Percentiles rank a stretch among this genome's conserved stretches.
Conservation (phyloP, 1,284 basidiomycete genomes). For the Crepidotus sp. region DNA sequence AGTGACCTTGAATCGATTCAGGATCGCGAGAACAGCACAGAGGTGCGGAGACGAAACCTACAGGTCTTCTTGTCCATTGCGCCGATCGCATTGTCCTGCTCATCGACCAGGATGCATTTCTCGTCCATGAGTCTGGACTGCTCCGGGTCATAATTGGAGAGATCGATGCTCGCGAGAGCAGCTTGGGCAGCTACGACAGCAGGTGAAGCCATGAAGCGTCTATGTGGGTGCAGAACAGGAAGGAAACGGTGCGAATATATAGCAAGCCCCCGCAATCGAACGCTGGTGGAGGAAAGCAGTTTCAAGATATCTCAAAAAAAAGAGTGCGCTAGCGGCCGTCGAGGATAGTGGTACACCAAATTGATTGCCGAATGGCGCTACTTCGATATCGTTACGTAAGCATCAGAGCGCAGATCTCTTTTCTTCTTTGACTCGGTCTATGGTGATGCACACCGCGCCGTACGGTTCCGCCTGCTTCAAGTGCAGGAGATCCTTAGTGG, state of each 20-base stretch:
- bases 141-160: constrained; percentile 70
- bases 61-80: constrained; percentile 97
- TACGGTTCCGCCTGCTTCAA: constrained; percentile 48
- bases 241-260: constrained; percentile 15
- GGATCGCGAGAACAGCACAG: constrained; percentile 3
- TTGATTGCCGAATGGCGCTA: too few species aligned
- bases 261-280: neutral
- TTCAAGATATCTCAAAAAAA: neutral
- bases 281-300: neutral
- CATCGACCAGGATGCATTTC: constrained; percentile 90
- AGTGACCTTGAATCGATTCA: constrained; percentile 57
- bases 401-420: neutral
- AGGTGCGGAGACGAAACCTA: constrained; percentile 32
- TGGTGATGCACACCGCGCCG: constrained; percentile 35
- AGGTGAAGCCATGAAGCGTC: constrained; percentile 39
- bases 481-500: constrained; percentile 52
- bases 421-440: constrained; percentile 11
- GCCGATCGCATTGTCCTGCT: constrained; percentile 82
- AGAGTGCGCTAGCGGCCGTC: neutral
- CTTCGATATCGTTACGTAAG: neutral
- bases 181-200: constrained; percentile 52
- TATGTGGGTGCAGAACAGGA: constrained; percentile 22
- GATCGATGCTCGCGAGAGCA: constrained; percentile 60
- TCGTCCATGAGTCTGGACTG: constrained; percentile 95
- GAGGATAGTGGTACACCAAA: too few species aligned